Conservation (phyloP, 1,139 yeast genomes). For the Magnusiomyces tetraspermus region DNA sequence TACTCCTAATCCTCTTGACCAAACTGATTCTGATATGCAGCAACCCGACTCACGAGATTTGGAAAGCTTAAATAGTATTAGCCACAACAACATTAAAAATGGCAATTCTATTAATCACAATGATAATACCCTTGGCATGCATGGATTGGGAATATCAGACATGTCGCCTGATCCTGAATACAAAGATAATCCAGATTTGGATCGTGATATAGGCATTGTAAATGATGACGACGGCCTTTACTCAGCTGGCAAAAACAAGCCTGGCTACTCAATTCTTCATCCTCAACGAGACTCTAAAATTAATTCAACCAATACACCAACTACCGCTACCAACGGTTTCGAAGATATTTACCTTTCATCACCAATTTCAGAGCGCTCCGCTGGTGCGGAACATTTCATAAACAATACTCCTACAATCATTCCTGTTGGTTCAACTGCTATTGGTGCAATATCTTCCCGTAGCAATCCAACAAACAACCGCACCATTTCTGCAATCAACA, state of each 20-base stretch:
- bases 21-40: not conserved
- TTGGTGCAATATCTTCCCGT: not conserved
- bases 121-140: not conserved
- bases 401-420: not conserved
- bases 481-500: not conserved
- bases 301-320: not conserved
- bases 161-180: not conserved
- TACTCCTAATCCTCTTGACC: not conserved
- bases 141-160: not conserved
- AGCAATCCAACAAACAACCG: not conserved
- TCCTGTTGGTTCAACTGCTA: not conserved
- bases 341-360: slow-evolving; percentile 11
- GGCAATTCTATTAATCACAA: too few species aligned
- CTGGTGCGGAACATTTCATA: not conserved
- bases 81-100: not conserved
- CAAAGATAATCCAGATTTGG: not conserved
- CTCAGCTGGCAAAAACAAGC: not conserved
- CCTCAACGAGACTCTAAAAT: not conserved
- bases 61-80: not conserved
- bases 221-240: not conserved
- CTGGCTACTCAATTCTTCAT: not conserved
- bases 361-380: slow-evolving; percentile 9
- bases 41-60: too few species aligned
- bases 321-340: slow-evolving; percentile 1
- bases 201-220: not conserved